These are phyloP conservation scores for Rhododendron ferrugineum DNA, from an alignment of 148 eudicot species.

Conservation along the genomic window DNA sequence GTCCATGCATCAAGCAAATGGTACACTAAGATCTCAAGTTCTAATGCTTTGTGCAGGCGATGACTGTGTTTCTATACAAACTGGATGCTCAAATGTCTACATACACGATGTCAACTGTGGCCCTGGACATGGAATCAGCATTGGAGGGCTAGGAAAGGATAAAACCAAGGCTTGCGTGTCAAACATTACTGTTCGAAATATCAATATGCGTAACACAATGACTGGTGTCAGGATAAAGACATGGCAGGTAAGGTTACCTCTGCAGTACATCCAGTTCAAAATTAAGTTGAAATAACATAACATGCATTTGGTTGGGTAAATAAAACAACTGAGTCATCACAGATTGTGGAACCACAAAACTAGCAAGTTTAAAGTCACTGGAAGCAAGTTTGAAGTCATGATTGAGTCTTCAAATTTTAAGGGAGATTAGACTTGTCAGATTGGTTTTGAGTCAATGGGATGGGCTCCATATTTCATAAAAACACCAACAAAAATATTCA, in stretches of 20 bases:
- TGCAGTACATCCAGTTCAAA: background rate
- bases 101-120: constrained; percentile 81
- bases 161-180: constrained; percentile 82
- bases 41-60: constrained; percentile 54
- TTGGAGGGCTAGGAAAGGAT: constrained; percentile 88
- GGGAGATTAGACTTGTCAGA: background rate
- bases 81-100: constrained; percentile 78
- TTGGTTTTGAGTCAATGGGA: background rate
- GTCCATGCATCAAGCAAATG: background rate
- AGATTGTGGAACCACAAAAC: background rate
- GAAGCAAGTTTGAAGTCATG: background rate
- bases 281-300: background rate
- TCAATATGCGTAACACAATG: constrained; percentile 72
- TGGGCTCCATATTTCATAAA: background rate
- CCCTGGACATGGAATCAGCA: constrained; percentile 98
- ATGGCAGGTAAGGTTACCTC: constrained; percentile 74
- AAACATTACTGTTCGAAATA: constrained; percentile 70
- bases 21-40: background rate
- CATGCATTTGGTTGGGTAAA: background rate
- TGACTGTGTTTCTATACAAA: constrained; percentile 90
- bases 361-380: background rate
- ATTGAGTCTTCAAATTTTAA: background rate
- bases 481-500: background rate
- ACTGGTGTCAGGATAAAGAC: constrained; percentile 92
- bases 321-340: background rate